Conservation (phyloP, 352 stramenopile species). For the Globisporangium mamillatum region DNA sequence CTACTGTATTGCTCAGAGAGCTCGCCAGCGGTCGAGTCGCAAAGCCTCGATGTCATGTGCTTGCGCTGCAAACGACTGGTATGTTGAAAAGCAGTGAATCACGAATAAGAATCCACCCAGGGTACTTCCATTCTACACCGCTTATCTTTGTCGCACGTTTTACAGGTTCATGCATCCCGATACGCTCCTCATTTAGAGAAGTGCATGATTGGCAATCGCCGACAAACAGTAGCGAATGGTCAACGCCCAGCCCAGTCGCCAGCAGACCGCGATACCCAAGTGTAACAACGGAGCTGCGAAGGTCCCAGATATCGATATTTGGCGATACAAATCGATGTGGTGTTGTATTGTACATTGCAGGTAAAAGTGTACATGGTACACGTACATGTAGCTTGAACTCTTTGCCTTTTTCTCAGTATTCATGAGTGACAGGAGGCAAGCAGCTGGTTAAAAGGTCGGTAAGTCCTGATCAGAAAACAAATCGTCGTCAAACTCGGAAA, state of each 20-base stretch:
- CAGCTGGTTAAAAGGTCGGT: conserved; percentile 34
- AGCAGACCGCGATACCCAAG: neutral
- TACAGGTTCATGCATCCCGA: conserved; percentile 63
- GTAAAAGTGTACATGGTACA: conserved; percentile 5
- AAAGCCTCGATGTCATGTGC: conserved; percentile 63
- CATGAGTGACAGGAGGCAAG: neutral
- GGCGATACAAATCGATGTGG: neutral
- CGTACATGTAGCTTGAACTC: neutral
- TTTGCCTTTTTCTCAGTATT: neutral
- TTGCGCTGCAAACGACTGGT: conserved; percentile 68
- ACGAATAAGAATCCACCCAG: neutral
- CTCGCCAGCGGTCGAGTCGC: conserved; percentile 31
- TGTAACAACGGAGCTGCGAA: neutral
- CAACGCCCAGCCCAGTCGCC: conserved; percentile 7
- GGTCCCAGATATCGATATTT: no score
- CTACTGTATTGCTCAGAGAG: conserved; percentile 13
- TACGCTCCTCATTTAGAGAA: conserved; percentile 77
- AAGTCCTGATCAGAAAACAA: conserved; percentile 50
- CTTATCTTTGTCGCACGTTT: neutral
- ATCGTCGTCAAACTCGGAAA: conserved; percentile 59
- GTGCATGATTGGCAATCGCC: conserved; percentile 55
- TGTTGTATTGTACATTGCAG: conserved; percentile 4
- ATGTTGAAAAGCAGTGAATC: neutral
- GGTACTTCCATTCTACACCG: neutral
- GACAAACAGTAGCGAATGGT: conserved; percentile 25